Conservation (phyloP, 2,329 filamentous ascomycete species). For the Botrytis byssoidea region DNA sequence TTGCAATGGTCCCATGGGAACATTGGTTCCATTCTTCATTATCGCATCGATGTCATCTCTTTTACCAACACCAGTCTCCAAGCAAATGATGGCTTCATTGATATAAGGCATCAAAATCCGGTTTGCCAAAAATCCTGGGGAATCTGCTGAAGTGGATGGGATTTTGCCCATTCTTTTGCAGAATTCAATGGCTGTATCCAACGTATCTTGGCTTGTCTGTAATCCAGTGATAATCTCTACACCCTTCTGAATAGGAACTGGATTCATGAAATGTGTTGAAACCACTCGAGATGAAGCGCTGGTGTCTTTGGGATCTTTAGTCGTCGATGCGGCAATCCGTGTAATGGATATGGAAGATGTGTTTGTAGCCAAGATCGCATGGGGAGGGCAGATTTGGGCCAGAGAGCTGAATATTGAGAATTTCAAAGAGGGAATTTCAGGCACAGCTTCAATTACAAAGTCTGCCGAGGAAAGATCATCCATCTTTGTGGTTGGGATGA, state of each 20-base stretch:
- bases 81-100: slow-evolving; percentile 94
- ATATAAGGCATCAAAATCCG: slow-evolving; percentile 99
- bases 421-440: slow-evolving; percentile 87
- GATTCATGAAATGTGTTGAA: slow-evolving; percentile 99
- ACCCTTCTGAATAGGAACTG: slow-evolving; percentile 92
- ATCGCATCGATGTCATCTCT: slow-evolving; percentile 94
- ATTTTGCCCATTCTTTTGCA: slow-evolving; percentile 93
- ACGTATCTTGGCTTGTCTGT: slow-evolving; percentile 80
- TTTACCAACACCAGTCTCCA: slow-evolving; percentile 87
- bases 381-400: slow-evolving; percentile 75
- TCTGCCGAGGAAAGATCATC: slow-evolving; percentile 80
- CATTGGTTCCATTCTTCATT: slow-evolving; percentile 99
- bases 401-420: slow-evolving; percentile 81
- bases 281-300: slow-evolving; percentile 84
- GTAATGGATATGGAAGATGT: slow-evolving; percentile 99
- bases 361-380: slow-evolving; percentile 93
- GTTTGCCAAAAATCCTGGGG: slow-evolving; percentile 93
- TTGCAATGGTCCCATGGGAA: slow-evolving; percentile 94
- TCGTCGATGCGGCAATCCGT: slow-evolving; percentile 85
- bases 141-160: slow-evolving; percentile 80
- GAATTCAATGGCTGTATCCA: slow-evolving; percentile 80
- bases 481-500: slow-evolving; percentile 70
- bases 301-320: slow-evolving; percentile 73
- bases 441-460: slow-evolving; percentile 97
- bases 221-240: slow-evolving; percentile 96